Conservation (phyloP, 1,284 basidiomycete species). For the Vanrija sp. region DNA sequence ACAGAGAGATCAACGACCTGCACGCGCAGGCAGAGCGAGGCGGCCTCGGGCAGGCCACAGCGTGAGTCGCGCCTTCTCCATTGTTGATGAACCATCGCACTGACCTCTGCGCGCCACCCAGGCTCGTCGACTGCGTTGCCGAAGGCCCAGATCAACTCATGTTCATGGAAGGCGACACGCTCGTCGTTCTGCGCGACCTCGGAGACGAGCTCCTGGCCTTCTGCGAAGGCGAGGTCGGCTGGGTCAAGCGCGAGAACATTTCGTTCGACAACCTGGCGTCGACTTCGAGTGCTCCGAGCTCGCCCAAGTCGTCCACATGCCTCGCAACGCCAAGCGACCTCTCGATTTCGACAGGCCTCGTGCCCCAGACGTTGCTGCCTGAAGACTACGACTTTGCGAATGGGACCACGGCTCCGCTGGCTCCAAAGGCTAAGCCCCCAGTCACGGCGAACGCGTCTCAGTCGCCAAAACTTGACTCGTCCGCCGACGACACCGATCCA, state of each 20-base stretch:
- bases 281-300: slow-evolving; percentile 15
- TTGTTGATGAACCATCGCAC: background rate
- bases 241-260: slow-evolving; percentile 57
- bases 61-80: slow-evolving; percentile 27
- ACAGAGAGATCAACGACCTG: slow-evolving; percentile 38
- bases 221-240: slow-evolving; percentile 87
- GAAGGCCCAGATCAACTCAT: slow-evolving; percentile 74
- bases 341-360: background rate
- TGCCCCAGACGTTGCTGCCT: background rate
- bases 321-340: background rate
- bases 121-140: slow-evolving; percentile 64
- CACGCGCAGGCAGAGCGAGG: slow-evolving; percentile 34
- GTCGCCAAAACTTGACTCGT: background rate
- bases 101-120: slow-evolving; percentile 8
- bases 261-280: slow-evolving; percentile 9
- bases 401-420: background rate
- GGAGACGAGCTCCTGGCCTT: slow-evolving; percentile 59
- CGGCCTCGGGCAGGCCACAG: slow-evolving; percentile 36
- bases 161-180: slow-evolving; percentile 80
- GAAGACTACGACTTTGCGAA: too few relatives aligned
- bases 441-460: background rate
- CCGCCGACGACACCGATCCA: too few relatives aligned
- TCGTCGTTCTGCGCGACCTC: slow-evolving; percentile 73
- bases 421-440: background rate
- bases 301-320: background rate